Evolutionary conservation across 2,329 filamentous ascomycete genomes (phyloP).

Genomic region (Cordyceps cateniannulata): DNA sequence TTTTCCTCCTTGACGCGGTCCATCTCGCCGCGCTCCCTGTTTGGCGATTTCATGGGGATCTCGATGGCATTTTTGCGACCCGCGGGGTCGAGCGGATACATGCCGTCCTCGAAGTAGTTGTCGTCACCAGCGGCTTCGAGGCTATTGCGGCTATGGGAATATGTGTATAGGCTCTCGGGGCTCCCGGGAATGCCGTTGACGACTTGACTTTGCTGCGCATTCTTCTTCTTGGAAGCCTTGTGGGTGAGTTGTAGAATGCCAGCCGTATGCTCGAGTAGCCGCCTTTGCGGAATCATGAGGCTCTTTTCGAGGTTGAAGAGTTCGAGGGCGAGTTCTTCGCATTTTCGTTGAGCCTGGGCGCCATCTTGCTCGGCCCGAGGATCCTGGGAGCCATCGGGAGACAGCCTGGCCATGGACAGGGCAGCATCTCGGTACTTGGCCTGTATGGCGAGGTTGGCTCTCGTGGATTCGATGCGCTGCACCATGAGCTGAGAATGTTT

Average conservation of each 20-base stretch:
- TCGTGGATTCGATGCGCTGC: slow-evolving; percentile 73
- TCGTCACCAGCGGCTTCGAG: slow-evolving; percentile 48
- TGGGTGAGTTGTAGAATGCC: slow-evolving; percentile 89
- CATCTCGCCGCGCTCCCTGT: slow-evolving; percentile 33
- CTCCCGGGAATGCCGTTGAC: slow-evolving; percentile 62
- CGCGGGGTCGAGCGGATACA: slow-evolving; percentile 58
- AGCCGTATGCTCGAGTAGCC: slow-evolving; percentile 82
- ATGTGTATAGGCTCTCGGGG: slow-evolving; percentile 69
- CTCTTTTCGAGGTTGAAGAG: slow-evolving; percentile 74
- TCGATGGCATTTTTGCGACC: slow-evolving; percentile 41
- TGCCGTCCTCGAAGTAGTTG: slow-evolving; percentile 69
- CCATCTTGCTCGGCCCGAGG: slow-evolving; percentile 69
- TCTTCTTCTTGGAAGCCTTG: slow-evolving; percentile 58
- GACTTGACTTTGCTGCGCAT: slow-evolving; percentile 34
- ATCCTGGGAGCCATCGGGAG: slow-evolving; percentile 51
- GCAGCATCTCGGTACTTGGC: slow-evolving; percentile 93
- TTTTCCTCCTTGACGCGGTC: slow-evolving; percentile 11
- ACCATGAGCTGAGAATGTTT: slow-evolving; percentile 70
- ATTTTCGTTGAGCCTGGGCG: slow-evolving; percentile 67
- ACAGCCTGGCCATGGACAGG: slow-evolving; percentile 75
- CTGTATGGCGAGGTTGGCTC: slow-evolving; percentile 79
- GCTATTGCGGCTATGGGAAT: slow-evolving; percentile 55
- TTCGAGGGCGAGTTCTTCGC: slow-evolving; percentile 77
- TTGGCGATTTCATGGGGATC: slow-evolving; percentile 52
- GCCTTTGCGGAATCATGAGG: slow-evolving; percentile 65